Evolutionary conservation across 345 rosid genomes (phyloP).

Genomic region (Limnanthes douglasii): DNA sequence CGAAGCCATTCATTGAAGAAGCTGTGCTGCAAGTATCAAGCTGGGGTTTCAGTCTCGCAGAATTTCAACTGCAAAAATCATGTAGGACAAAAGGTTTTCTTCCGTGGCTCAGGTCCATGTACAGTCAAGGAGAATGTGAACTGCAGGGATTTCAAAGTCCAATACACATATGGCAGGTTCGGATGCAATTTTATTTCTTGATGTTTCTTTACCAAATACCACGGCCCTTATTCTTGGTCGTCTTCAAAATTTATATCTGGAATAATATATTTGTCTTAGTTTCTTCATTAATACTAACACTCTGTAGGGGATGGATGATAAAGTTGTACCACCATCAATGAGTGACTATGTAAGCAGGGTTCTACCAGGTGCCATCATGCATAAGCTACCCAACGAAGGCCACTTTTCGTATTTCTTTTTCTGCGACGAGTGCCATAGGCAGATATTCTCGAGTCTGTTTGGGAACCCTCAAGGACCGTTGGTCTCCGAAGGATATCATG

Average conservation of each 20-base stretch:
- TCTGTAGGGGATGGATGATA: slow-evolving; percentile 86
- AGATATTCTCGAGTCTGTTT: slow-evolving; percentile 51
- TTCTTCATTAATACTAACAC: slow-evolving; percentile 4
- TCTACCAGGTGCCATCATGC: slow-evolving; percentile 49
- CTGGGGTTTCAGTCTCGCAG: slow-evolving; percentile 76
- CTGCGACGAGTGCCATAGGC: slow-evolving; percentile 73
- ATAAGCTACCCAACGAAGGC: slow-evolving; percentile 65
- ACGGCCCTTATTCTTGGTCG: too few species aligned
- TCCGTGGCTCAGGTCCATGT: slow-evolving; percentile 70
- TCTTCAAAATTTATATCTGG: too few species aligned
- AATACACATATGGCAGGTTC: slow-evolving; percentile 98
- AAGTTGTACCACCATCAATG: slow-evolving; percentile 47
- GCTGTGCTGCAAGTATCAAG: slow-evolving; percentile 50
- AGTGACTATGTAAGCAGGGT: slow-evolving; percentile 56
- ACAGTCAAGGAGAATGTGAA: slow-evolving; percentile 65
- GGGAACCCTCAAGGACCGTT: slow-evolving; percentile 54
- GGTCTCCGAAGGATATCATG: too few species aligned
- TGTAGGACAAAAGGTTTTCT: slow-evolving; percentile 51
- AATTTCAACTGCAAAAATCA: slow-evolving; percentile 52
- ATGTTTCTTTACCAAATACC: slow-evolving; percentile 2
- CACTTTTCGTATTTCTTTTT: slow-evolving; percentile 73
- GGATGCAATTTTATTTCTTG: too few species aligned
- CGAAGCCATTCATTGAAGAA: slow-evolving; percentile 73
- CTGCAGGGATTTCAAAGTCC: slow-evolving; percentile 59
- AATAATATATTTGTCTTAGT: not conserved